Percentiles rank a stretch among this genome's conserved stretches.
Evolutionary conservation across 192 early-diverging fungal genomes (phyloP).

Genomic region (Podila epicladia): DNA sequence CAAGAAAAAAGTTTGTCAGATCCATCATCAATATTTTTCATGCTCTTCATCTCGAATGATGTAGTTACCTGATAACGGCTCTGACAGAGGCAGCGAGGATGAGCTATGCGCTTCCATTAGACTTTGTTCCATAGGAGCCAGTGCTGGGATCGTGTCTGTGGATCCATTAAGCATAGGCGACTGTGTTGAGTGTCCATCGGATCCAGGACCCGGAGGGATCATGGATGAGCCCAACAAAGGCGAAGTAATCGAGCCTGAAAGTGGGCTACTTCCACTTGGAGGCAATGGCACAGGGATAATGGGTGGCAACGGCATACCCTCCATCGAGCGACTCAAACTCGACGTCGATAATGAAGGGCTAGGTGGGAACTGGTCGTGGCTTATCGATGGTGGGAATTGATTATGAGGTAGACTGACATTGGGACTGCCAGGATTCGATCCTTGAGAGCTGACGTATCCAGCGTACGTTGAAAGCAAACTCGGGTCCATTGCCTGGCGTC

Average conservation of each 20-base stretch:
- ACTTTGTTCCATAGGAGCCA: not conserved
- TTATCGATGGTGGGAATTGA: not conserved
- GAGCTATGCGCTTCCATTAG: not conserved
- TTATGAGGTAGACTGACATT: not conserved
- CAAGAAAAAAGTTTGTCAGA: not conserved
- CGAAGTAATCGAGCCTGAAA: not conserved
- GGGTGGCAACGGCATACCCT: not conserved
- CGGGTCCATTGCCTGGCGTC: constrained; percentile 9
- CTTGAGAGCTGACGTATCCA: constrained; percentile 3
- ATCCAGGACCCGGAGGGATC: not conserved
- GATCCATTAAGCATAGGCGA: not conserved
- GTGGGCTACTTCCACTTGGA: not conserved
- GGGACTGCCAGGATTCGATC: constrained; percentile 6
- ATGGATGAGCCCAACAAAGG: not conserved
- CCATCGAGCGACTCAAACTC: not conserved
- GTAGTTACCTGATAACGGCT: not conserved
- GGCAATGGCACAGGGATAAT: not conserved
- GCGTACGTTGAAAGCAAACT: constrained; percentile 1
- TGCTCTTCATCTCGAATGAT: not conserved
- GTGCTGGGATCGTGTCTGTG: not conserved
- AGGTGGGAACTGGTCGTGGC: not conserved
- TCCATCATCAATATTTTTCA: not conserved
- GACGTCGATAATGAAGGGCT: constrained; percentile 1
- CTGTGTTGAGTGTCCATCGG: not conserved
- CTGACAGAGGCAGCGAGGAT: not conserved